Evolutionary conservation across 1,284 basidiomycete genomes (phyloP).

Genomic region (Naganishia sp.): DNA sequence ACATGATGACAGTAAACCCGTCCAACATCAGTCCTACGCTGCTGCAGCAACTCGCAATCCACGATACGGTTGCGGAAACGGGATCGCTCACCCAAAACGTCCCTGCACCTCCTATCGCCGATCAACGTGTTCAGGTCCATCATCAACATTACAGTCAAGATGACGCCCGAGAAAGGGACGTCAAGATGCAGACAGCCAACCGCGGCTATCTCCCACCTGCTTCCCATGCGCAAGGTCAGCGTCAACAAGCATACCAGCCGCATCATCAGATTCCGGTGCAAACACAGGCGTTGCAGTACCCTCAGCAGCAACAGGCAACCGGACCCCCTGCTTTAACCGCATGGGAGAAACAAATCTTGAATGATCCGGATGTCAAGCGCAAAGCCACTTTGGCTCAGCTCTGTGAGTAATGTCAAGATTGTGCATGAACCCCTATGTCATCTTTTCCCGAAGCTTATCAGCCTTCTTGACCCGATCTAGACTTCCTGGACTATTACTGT

Average conservation of each 20-base stretch:
- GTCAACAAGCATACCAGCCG: slow-evolving; percentile 21
- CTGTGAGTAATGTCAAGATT: slow-evolving; percentile 60
- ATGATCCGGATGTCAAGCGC: slow-evolving; percentile 79
- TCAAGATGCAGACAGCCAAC: slow-evolving; percentile 32
- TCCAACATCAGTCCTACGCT: slow-evolving; percentile 45
- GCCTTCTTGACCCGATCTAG: slow-evolving; percentile 54
- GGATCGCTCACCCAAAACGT: slow-evolving; percentile 16
- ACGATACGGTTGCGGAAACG: slow-evolving; percentile 60
- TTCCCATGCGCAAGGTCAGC: slow-evolving; percentile 23
- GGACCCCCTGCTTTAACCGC: slow-evolving; percentile 57
- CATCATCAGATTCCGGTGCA: slow-evolving; percentile 11
- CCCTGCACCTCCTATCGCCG: slow-evolving; percentile 18
- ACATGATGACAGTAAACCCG: slow-evolving; percentile 53
- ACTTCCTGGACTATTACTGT: slow-evolving; percentile 91
- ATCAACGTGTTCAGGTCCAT: slow-evolving; percentile 23
- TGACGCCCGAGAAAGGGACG: slow-evolving; percentile 14
- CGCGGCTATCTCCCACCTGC: slow-evolving; percentile 25
- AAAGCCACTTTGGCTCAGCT: slow-evolving; percentile 91
- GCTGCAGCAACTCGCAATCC: slow-evolving; percentile 60
- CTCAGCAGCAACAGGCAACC: not conserved
- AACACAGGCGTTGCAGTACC: slow-evolving; percentile 19
- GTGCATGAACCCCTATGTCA: not conserved
- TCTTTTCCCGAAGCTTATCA: not conserved
- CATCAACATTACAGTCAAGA: slow-evolving; percentile 24
- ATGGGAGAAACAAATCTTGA: slow-evolving; percentile 82